Conservation (phyloP, 2,329 filamentous ascomycete genomes). For the Penicillium italicum region DNA sequence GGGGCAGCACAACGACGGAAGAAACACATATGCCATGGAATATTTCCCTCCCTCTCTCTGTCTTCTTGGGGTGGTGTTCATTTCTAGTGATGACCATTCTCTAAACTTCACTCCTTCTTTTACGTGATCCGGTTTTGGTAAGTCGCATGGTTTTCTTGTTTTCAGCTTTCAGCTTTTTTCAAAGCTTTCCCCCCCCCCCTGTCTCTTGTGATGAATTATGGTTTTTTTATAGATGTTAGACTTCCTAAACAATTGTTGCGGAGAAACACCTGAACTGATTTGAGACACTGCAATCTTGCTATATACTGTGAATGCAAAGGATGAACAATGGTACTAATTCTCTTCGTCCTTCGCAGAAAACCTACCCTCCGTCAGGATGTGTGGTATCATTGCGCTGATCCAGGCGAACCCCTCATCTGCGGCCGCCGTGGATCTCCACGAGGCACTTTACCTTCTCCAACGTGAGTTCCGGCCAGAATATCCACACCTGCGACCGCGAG, state of each 20-base stretch:
- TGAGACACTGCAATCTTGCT: conserved; percentile 12
- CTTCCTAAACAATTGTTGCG: conserved; percentile 45
- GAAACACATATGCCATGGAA: conserved; percentile 16
- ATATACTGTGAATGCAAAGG: conserved; percentile 6
- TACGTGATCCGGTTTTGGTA: conserved; percentile 17
- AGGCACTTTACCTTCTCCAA: conserved; percentile 68
- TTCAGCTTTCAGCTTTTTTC: not conserved
- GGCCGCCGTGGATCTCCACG: conserved; percentile 63
- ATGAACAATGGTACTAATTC: conserved; percentile 15
- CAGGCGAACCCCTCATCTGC: conserved; percentile 54
- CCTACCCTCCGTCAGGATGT: conserved; percentile 48
- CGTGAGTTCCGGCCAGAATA: conserved; percentile 33
- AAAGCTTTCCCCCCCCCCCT: not conserved
- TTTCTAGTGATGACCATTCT: conserved; percentile 21
- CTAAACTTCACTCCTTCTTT: conserved; percentile 9
- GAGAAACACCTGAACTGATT: conserved; percentile 39
- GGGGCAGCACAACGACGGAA: conserved; percentile 14
- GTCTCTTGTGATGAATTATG: conserved; percentile 40
- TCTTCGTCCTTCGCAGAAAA: conserved; percentile 20
- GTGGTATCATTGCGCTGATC: conserved; percentile 60
- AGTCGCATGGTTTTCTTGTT: conserved; percentile 6
- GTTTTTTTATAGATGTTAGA: conserved; percentile 50
- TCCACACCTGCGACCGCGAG: conserved; percentile 20
- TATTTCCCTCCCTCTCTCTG: conserved; percentile 17
- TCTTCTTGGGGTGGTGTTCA: conserved; percentile 15